Base-by-base conservation (phyloP, 352 stramenopile species). In the Phytopythium chamaehyphon region DNA sequence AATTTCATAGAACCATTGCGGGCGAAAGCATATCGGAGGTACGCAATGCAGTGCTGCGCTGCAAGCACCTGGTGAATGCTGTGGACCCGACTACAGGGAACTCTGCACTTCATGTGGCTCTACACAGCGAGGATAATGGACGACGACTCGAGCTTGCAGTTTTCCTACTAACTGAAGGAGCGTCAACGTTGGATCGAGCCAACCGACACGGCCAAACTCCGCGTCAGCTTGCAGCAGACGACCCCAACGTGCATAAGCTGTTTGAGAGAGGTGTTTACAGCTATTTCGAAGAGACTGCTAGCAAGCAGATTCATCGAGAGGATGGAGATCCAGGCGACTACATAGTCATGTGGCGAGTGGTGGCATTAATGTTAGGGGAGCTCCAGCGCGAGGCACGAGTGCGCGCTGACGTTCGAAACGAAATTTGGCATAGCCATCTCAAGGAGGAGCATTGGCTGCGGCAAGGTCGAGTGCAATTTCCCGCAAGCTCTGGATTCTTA, bases 191-290 rank as follows among this genome's bases (percentile, higher is more conserved):
- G 35, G 65, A 78, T 19, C 63, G 56, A 8, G 50, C 59, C 14
- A 90, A 90, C 49, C 62, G 62, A 1, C 74, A 88, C 45, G 76
- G 76, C 1, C 64, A 86, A 19, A 77, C 68, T 9, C 72, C 79
- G 0, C 48, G 57, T 16, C 64, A 90, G 19, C 64, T 88, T 0
- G 66, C 74, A 10, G 45, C 48, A 11, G 71, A 76, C 36, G 38
- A 59, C 6, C 21, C 31, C 0, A 53, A 68, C 14, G 66, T 66
- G 2, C 52, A 44, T 0, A 24, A 47, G 10, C 43, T 90, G 21
- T 58, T 88, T 5, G 46, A 61, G 10, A 36, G 64, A 43, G 79
- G 79, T 1, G 52, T 90, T n/a, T 90, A 81, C 42, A 64, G 50
- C 22, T 87, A 73, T 42, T 53, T 85, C 55, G 55, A 47, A 14